Evolutionary conservation across 345 rosid species (phyloP), one percentile per base, ranked within the genome.

Genomic region (Arabidopsis arenosa): DNA sequence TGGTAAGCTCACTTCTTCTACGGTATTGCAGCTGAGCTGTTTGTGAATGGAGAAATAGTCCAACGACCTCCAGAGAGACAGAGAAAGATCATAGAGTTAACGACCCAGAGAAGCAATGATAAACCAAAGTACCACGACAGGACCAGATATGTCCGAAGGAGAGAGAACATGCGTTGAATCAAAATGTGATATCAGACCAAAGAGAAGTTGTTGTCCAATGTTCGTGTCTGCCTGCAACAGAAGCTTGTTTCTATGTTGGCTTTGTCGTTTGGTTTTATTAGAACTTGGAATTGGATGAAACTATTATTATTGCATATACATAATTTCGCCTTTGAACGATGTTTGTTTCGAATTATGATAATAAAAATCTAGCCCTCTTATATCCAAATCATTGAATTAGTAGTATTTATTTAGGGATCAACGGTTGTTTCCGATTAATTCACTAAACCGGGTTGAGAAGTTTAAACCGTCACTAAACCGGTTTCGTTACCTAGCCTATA

Each of bases 61-160:
- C 92, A 88, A 64, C 86, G 98, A 68, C 63, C 97, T 9, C 96
- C 97, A 5, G 97, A 94, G 80, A 90, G 98, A 73, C 93, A 94
- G 70, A 87, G 85, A 82, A 89, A 92, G 83, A 96, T 94, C 63
- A 92, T 83, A 7, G 92, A 95, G 15, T 85, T 95, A 15, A 95
- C 85, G 74, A 93, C 96, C 7, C 97, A 88, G 75, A 84, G 94
- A 83, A 89, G 89, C 30, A 74, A 83, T 15, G 96, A 92, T 78
- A 84, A 96, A 73, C 96, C 98, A 41, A 90, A 96, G 83, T 90
- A 92, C 81, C 92, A 95, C 54, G 99, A 92, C 84, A 75, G 93
- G 74, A 92, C 99, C 60, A 78, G 97, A 52, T 92, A 90, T 13
- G 93, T 80, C 14, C 91, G 98, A 21, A 88, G 96, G 9, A 82